Evolutionary conservation across 345 rosid species (phyloP).

Genomic region (Isatis tinctoria): DNA sequence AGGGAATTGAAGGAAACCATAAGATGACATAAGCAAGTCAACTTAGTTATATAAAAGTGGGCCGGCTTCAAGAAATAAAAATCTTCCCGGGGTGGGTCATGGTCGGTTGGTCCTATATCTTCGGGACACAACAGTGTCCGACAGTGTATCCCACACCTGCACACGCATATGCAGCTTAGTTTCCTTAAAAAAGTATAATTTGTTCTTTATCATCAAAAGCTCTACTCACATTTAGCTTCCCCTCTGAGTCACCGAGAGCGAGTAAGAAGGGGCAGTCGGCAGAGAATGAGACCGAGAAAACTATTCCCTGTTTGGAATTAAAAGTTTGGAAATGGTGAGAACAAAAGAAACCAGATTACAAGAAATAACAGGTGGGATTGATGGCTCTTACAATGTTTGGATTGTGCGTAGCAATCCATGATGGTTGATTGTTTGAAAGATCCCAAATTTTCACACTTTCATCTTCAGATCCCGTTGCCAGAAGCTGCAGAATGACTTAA

Average conservation of each 20-base stretch:
- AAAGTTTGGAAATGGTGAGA: background rate
- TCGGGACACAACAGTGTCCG: constrained; percentile 38
- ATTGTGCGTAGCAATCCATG: constrained; percentile 52
- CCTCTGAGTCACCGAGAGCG: constrained; percentile 77
- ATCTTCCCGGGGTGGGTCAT: background rate
- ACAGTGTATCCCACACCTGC: constrained; percentile 75
- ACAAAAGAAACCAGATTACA: background rate
- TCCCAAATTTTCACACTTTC: constrained; percentile 76
- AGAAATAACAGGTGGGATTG: background rate
- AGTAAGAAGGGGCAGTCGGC: constrained; percentile 65
- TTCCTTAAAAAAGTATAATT: background rate
- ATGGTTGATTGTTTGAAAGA: constrained; percentile 71
- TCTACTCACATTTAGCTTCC: constrained; percentile 48
- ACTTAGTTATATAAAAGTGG: no score
- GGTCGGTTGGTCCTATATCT: constrained; percentile 38
- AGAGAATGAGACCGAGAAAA: constrained; percentile 73
- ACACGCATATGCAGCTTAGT: background rate
- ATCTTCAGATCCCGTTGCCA: constrained; percentile 47
- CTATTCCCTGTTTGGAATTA: constrained; percentile 45
- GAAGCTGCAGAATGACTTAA: constrained; percentile 38
- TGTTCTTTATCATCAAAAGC: background rate
- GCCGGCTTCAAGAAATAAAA: no score
- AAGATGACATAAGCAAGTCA: no score
- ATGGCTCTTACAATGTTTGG: constrained; percentile 55
- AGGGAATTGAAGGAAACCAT: no score